Evolutionary conservation across 257 asterid species (phyloP), one percentile per base, ranked within the genome.

Genomic region (Nicotiana attenuata): DNA sequence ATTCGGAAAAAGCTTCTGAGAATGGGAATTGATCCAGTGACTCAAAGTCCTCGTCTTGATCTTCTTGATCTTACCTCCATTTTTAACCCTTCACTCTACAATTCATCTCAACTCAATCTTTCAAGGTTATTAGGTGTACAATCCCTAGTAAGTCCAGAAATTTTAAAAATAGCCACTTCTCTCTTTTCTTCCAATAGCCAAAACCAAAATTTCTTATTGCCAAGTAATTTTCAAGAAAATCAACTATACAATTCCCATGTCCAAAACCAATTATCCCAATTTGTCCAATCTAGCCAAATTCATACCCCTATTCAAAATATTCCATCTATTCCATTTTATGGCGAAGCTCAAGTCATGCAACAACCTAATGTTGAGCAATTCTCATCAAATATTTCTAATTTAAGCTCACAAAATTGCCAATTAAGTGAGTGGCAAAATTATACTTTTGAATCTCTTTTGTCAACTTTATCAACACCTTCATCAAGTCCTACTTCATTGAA

Each of bases 11-110:
- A 91, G 82, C 96, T 94, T 52, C 86, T 94, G 1, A 85, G 92
- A 19, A 92, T 91, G 98, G 98, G 98, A 71, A 91, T 91, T 26
- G 98, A 94, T 64, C 98, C 98, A 0, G 90, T 92, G 7, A 94
- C 98, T 0, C 98, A 94, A 83, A 88, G 79, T 63, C 97, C 98
- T 29, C 91, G 93, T 0, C 93, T 91, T 14, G 96, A 92, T 83
- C 97, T 92, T 80, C 95, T 94, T 31, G 94, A 94, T 41, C 89
- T 92, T 82, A 88, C 94, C 53, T 73, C 91, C 0, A 84, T 91
- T 78, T 77, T 92, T 7, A 90, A 60, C 22, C 59, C 91, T 7
- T 84, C 86, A 22, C 71, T 84, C 45, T 84, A 83, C 63, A 55
- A 13, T 53, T 77, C 90, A 0, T 82, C 80, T 45, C 77, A 85